phyloP scores from a whole-genome alignment of 345 rosid genomes.

The Rhodamnia argentea region DNA sequence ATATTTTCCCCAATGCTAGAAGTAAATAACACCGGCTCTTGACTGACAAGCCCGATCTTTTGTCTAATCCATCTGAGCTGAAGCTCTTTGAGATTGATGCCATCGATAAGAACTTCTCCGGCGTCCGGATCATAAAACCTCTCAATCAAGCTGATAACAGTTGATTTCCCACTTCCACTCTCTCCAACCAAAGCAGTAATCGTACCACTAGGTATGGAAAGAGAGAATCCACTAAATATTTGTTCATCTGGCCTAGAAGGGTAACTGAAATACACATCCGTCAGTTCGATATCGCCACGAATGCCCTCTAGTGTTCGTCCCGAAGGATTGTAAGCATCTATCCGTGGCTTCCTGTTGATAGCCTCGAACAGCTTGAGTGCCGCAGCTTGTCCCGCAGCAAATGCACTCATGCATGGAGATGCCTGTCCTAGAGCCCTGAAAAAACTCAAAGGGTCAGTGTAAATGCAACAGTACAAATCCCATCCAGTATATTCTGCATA shows the following conservation, averaged over 20 bases:
- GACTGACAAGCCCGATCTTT: constrained; percentile 40
- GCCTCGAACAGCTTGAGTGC: constrained; percentile 37
- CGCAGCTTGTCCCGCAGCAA: constrained; percentile 36
- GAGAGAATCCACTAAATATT: constrained; percentile 26
- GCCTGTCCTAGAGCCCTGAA: constrained; percentile 45
- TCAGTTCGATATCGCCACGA: constrained; percentile 23
- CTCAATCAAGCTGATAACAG: constrained; percentile 29
- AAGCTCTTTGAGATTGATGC: constrained; percentile 20
- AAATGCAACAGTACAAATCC: not conserved
- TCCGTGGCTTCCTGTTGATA: constrained; percentile 21
- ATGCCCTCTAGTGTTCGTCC: constrained; percentile 20
- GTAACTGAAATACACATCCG: constrained; percentile 26
- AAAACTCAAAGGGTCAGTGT: not conserved
- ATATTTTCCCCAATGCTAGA: constrained; percentile 32
- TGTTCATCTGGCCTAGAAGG: constrained; percentile 31
- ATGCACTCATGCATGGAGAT: constrained; percentile 28
- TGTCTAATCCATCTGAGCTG: constrained; percentile 36
- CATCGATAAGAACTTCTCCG: constrained; percentile 32
- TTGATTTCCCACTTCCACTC: constrained; percentile 45
- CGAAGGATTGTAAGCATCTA: constrained; percentile 19
- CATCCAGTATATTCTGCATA: not conserved
- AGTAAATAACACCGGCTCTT: constrained; percentile 35
- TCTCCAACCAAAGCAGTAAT: constrained; percentile 39
- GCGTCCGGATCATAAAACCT: constrained; percentile 34
- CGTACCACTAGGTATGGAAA: constrained; percentile 23